These are phyloP conservation scores for Trichophyton rubrum DNA, from an alignment of 2,329 filamentous ascomycete genomes.

Conservation along the genomic window DNA sequence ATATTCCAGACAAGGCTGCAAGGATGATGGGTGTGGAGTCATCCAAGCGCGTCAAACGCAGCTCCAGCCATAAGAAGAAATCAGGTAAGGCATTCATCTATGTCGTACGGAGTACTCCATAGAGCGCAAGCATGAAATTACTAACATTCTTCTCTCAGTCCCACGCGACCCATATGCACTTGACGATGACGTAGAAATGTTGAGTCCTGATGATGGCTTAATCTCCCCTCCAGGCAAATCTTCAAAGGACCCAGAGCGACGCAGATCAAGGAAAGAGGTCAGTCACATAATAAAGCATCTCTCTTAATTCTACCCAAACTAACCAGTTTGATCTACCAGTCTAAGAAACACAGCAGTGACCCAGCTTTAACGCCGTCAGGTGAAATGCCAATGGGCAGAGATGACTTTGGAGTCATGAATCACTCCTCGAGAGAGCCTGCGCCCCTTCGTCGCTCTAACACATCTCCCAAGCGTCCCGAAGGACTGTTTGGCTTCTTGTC, in stretches of 20 bases:
- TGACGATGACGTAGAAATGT: slow-evolving; percentile 50
- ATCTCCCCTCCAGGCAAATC: background rate
- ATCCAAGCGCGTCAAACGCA: slow-evolving; percentile 35
- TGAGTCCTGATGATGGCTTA: slow-evolving; percentile 32
- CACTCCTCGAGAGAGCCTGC: slow-evolving; percentile 37
- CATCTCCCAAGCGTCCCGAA: slow-evolving; percentile 46
- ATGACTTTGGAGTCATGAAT: slow-evolving; percentile 37
- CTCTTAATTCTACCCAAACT: background rate
- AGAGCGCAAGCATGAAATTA: background rate
- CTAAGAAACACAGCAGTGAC: slow-evolving; percentile 29
- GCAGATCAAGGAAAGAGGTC: slow-evolving; percentile 30
- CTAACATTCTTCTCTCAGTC: slow-evolving; percentile 12
- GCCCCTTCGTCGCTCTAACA: slow-evolving; percentile 48
- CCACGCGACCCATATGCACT: slow-evolving; percentile 48
- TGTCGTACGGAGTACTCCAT: background rate
- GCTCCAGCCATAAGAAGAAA: slow-evolving; percentile 15
- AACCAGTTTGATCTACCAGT: background rate
- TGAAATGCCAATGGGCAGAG: slow-evolving; percentile 35
- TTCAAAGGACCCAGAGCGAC: slow-evolving; percentile 22
- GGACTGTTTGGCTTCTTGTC: slow-evolving; percentile 52
- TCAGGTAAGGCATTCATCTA: slow-evolving; percentile 1
- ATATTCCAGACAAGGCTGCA: slow-evolving; percentile 62
- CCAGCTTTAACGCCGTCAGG: slow-evolving; percentile 34
- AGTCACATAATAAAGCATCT: slow-evolving; percentile 3
- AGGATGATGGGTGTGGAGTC: slow-evolving; percentile 55